Evolutionary conservation across 2,329 filamentous ascomycete species (phyloP).

Genomic region (Exophiala sp.): DNA sequence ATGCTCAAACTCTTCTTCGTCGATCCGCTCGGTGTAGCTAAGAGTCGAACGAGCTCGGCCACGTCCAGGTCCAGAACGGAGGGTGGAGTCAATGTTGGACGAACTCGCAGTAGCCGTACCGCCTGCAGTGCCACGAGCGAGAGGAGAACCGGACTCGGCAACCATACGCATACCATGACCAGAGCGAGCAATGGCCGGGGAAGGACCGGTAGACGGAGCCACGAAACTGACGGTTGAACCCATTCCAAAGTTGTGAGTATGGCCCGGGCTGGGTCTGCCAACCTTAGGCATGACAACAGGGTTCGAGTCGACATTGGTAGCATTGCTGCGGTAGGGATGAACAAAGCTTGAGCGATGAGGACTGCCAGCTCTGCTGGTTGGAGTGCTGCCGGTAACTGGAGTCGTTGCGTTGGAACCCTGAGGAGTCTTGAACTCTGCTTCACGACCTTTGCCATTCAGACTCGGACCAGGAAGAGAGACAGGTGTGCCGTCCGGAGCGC

Average conservation of each 20-base stretch:
- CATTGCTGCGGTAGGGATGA: background rate
- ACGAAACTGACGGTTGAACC: background rate
- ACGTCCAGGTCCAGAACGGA: background rate
- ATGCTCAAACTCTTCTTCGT: conserved; percentile 5
- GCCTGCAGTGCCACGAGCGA: background rate
- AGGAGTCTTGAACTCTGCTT: background rate
- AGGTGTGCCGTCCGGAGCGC: conserved; percentile 4
- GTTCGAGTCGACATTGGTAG: background rate
- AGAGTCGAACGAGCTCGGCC: conserved; percentile 3
- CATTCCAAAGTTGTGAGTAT: conserved; percentile 4
- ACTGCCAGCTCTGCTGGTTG: background rate
- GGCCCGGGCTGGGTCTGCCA: conserved; percentile 4
- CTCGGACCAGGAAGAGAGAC: no score
- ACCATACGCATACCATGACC: background rate
- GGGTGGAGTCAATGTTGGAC: background rate
- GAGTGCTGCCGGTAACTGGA: background rate
- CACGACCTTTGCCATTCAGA: no score
- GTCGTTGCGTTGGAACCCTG: background rate
- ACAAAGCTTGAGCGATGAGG: background rate
- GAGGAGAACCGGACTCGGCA: background rate
- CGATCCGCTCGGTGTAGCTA: background rate
- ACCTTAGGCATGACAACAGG: conserved; percentile 5
- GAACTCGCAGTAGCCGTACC: background rate
- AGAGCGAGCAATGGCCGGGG: background rate
- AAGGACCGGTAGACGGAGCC: background rate